phyloP scores from a whole-genome alignment of 495 filamentous ascomycete species.

The Tetracladium marchalianum region DNA sequence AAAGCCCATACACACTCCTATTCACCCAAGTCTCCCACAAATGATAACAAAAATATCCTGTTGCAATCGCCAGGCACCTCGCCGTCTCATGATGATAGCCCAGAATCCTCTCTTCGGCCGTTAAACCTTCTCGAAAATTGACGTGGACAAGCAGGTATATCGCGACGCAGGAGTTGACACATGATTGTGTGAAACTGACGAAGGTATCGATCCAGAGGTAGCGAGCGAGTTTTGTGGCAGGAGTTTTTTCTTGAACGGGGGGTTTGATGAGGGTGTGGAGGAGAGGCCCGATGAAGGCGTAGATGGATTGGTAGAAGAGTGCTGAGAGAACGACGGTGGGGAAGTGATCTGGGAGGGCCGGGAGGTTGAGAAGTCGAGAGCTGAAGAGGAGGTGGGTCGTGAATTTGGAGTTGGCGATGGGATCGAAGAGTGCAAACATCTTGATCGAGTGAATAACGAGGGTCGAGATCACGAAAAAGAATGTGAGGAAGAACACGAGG shows the following conservation, averaged over 20 bases:
- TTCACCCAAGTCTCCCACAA: neutral
- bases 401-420: neutral
- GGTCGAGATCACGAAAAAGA: no score
- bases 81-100: conserved; percentile 4
- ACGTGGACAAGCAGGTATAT: conserved; percentile 1
- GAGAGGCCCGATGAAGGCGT: neutral
- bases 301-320: neutral
- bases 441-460: no score
- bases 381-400: neutral
- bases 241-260: neutral
- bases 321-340: neutral
- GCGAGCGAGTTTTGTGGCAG: neutral
- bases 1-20: neutral
- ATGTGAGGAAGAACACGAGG: no score
- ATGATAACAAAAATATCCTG: conserved; percentile 3
- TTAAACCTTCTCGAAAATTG: neutral
- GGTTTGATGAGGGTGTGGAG: neutral
- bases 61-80: neutral
- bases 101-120: conserved; percentile 1
- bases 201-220: neutral
- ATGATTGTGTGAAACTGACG: conserved; percentile 1
- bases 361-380: neutral
- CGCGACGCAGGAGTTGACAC: neutral
- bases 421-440: neutral
- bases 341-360: neutral